Conservation (phyloP, 2,329 filamentous ascomycete genomes). For the Tothia fuscella region DNA sequence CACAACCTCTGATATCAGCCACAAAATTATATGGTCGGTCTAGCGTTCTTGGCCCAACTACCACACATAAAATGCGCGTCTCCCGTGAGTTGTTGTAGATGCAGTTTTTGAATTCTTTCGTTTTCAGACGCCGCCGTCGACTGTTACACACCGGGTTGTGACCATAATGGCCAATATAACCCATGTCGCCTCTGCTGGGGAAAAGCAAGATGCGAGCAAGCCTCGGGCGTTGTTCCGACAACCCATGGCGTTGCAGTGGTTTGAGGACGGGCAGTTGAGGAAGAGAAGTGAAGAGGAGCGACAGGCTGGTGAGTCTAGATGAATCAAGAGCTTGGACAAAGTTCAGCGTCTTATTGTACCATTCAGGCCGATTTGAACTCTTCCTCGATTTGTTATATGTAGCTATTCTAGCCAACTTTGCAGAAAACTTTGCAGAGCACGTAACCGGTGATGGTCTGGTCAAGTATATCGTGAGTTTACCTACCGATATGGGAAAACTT, state of each 20-base stretch:
- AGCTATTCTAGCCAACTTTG: constrained; percentile 40
- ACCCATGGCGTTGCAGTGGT: constrained; percentile 9
- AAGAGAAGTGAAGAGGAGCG: constrained; percentile 6
- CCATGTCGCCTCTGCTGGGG: no score
- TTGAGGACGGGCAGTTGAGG: constrained; percentile 5
- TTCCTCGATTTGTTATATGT: constrained; percentile 40
- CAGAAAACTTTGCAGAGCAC: constrained; percentile 36
- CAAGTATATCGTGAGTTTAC: constrained; percentile 28
- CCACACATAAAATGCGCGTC: no score
- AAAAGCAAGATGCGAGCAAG: no score
- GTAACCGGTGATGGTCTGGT: constrained; percentile 32
- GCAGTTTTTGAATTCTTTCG: no score
- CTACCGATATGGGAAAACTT: background rate
- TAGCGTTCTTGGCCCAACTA: no score
- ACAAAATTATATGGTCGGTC: no score
- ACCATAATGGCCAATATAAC: no score
- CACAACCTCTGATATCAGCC: no score
- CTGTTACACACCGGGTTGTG: no score
- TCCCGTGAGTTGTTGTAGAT: no score
- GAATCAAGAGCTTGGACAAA: background rate
- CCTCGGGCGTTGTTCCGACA: constrained; percentile 4
- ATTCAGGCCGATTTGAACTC: constrained; percentile 33
- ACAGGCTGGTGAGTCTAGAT: constrained; percentile 5
- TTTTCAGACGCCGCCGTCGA: no score
- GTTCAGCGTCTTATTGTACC: background rate